Base-by-base conservation (phyloP, 108 stramenopile genomes). In the Skeletonema costatum region DNA sequence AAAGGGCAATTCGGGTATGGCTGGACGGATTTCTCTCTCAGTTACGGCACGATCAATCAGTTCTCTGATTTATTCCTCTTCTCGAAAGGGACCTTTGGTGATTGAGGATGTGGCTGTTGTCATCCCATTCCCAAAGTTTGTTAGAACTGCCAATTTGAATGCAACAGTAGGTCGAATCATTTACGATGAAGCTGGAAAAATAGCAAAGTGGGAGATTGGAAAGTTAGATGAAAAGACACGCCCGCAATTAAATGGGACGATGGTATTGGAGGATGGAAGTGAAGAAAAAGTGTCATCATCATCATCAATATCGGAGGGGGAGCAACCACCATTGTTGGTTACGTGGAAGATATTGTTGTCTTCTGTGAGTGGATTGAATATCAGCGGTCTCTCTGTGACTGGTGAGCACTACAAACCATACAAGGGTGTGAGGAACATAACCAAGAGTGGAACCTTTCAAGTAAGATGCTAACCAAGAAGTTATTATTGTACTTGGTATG, bases 151-250 rank as follows among this genome's bases (percentile, higher is more conserved):
- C 30, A 88, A 94, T 68, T 87, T 99, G 60, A 81, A 85, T 63
- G 94, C 90, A 8, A 86, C 84, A 19, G 60, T 50, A 16, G 98
- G 98, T 66, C 82, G 78, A 2, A 89, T 97, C 21, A 80, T 96
- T 11, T 99, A 91, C 76, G 98, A 99, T 75, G 98, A 98, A 84
- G 97, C 97, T 5, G 91, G 91, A 19, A 99, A 99, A 79, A 91
- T 98, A 41, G 97, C 96, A 32, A 94, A 89, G 68, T 98, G 98
- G 98, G 90, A 74, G 2, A 70, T 98, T 31, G 97, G 97, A 16
- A 97, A 97, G 74, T 69, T 98, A 29, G 88, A 86, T 48, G 90
- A 91, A 58, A 84, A 76, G 78, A 83, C 51, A 82, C 80, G 83
- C 59, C 87, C 84, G 16, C 79, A 86, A 68, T 73, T 90, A 32